These are phyloP conservation scores for Colletotrichum tropicale DNA, from an alignment of 2,329 filamentous ascomycete species.

Conservation along the genomic window DNA sequence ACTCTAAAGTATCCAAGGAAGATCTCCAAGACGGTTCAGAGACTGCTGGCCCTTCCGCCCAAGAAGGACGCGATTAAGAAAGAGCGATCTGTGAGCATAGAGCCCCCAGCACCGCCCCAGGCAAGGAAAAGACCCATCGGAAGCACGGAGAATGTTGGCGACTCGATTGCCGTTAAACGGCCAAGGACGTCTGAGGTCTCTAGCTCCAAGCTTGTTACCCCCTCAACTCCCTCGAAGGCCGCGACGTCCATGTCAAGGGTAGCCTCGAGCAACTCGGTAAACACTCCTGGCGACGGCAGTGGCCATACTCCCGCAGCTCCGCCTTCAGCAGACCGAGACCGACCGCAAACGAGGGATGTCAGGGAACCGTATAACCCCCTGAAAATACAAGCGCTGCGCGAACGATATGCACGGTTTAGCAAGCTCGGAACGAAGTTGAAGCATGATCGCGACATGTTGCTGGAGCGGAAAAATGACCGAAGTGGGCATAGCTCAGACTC, in stretches of 20 bases:
- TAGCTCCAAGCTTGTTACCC: slow-evolving; percentile 37
- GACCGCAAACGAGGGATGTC: slow-evolving; percentile 31
- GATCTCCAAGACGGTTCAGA: slow-evolving; percentile 46
- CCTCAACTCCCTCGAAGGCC: slow-evolving; percentile 56
- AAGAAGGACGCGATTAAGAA: slow-evolving; percentile 32
- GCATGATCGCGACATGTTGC: slow-evolving; percentile 54
- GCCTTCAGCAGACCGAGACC: slow-evolving; percentile 32
- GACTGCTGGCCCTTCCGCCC: slow-evolving; percentile 48
- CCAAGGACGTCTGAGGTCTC: slow-evolving; percentile 47
- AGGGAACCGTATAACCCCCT: slow-evolving; percentile 28
- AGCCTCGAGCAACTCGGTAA: slow-evolving; percentile 56
- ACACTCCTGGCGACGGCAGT: slow-evolving; percentile 53
- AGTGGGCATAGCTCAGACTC: slow-evolving; percentile 26
- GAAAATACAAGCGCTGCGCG: slow-evolving; percentile 31
- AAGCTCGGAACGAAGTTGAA: slow-evolving; percentile 56
- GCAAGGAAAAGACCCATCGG: slow-evolving; percentile 56
- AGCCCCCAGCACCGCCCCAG: slow-evolving; percentile 34
- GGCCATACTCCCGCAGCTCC: slow-evolving; percentile 43
- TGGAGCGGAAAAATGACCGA: slow-evolving; percentile 22
- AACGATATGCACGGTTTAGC: slow-evolving; percentile 41
- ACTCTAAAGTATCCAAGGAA: slow-evolving; percentile 54
- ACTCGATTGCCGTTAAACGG: slow-evolving; percentile 42
- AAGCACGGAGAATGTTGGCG: slow-evolving; percentile 38
- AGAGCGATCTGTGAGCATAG: slow-evolving; percentile 47
- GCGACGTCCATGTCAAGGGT: slow-evolving; percentile 57